Conservation (phyloP, 2,329 filamentous ascomycete species). For the Neonectria coccinea region DNA sequence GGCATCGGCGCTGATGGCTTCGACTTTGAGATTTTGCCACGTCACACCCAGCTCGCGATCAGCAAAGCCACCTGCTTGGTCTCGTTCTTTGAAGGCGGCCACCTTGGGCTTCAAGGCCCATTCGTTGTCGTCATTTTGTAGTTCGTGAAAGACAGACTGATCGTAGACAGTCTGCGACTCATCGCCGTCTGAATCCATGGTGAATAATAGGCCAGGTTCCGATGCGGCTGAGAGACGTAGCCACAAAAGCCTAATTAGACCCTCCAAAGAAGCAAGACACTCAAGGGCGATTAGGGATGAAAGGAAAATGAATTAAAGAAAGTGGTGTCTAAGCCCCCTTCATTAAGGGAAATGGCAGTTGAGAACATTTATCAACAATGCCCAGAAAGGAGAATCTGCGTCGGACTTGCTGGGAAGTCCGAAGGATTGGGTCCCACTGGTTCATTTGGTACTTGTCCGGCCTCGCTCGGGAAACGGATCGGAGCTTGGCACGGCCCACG, state of each 20-base stretch:
- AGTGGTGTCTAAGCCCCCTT: too few relatives aligned
- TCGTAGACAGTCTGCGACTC: conserved; percentile 43
- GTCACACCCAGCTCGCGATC: conserved; percentile 69
- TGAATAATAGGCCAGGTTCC: conserved; percentile 21
- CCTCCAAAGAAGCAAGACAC: conserved; percentile 14
- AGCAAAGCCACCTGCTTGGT: conserved; percentile 59
- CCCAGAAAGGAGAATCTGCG: background rate
- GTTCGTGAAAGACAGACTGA: conserved; percentile 25
- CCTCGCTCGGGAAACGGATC: background rate
- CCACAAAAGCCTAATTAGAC: conserved; percentile 15
- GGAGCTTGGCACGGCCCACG: conserved; percentile 9
- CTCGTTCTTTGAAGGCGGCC: conserved; percentile 56
- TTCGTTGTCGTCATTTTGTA: conserved; percentile 41
- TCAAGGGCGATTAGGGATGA: background rate
- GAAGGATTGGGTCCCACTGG: background rate
- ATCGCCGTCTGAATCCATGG: conserved; percentile 46
- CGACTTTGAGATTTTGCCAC: conserved; percentile 73
- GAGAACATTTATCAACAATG: background rate
- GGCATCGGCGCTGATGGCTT: conserved; percentile 70
- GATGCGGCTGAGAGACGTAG: conserved; percentile 21
- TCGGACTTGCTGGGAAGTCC: conserved; percentile 17
- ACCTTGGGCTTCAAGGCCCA: conserved; percentile 64
- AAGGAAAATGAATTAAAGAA: conserved; percentile 5
- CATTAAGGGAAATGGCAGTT: background rate
- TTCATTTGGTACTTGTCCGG: background rate